Base-by-base conservation (phyloP, 192 early-diverging fungal genomes). In the Phlyctochytrium arcticum region DNA sequence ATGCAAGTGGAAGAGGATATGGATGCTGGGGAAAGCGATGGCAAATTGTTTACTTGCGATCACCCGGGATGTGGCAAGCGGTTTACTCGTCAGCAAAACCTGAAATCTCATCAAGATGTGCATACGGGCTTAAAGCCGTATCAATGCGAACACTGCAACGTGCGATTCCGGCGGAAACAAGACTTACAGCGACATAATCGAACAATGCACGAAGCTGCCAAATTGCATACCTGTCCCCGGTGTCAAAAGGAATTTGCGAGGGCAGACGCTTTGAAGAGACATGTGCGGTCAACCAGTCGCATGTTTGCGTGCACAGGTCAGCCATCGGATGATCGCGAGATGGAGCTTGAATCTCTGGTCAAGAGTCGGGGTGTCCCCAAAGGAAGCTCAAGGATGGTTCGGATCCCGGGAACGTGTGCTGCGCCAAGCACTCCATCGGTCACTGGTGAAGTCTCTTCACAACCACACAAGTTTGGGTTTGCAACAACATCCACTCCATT, bases 171-270 rank as follows among this genome's bases (percentile, higher is more conserved):
- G 53, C 50, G 57, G 53, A 39, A 47, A n/a, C 57, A 58, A 57
- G 57, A 58, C n/a, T 44, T 58, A 21, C 53, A 54, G 29, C 7
- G 57, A 58, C 57, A 58, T 21, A 57, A 54, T 19, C 57, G 57
- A 10, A 58, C 42, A 9, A 57, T 58, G 34, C 57, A 58, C 23
- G 36, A 9, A 23, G 42, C 57, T 30, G 53, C 34, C 17, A 57
- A 58, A 58, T 30, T 58, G n/a, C 57, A 57, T 21, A 9, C 21
- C 7, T 58, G 34, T 44, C 53, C 57, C 8, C 9, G 57, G 10
- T 58, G 57, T 21, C 7, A n/a, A 23, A 58, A 58, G 36, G 9
- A 7, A 30, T 58, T 58, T 47, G 57, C 57, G 9, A 7, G 57
- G 9, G 57, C 57, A 9, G 57, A 58, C 53, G 57, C 57, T 9